Conservation (phyloP, 139 green algal genomes). For the Micromonas commoda region DNA sequence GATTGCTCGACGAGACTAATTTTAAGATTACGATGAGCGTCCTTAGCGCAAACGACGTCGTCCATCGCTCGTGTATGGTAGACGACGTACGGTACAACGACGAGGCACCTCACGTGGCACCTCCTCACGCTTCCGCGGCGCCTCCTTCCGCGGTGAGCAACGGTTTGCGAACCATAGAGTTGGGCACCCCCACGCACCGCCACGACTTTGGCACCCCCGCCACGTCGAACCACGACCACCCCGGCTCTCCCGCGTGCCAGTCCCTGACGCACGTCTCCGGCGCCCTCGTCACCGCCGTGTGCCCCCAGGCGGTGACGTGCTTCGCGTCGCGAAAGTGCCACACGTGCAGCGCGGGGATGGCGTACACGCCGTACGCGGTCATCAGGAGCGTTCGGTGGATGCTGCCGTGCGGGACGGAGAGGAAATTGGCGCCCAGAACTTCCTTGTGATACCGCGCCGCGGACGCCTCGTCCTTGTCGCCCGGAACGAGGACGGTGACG, state of each 20-base stretch:
- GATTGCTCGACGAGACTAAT: too few relatives aligned
- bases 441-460: background rate
- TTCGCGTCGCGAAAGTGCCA: background rate
- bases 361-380: background rate
- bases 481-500: background rate
- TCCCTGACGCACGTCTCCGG: background rate
- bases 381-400: background rate
- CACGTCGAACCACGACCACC: background rate
- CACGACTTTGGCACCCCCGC: too few relatives aligned
- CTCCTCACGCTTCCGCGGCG: too few relatives aligned
- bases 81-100: too few relatives aligned
- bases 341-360: background rate
- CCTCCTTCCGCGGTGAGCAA: too few relatives aligned
- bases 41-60: too few relatives aligned
- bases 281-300: background rate
- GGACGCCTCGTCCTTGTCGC: background rate
- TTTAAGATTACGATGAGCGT: too few relatives aligned
- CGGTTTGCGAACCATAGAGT: too few relatives aligned
- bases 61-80: too few relatives aligned
- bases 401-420: background rate
- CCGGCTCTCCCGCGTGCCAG: background rate
- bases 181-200: too few relatives aligned
- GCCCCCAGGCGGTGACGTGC: background rate
- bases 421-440: background rate
- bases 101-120: too few relatives aligned